Evolutionary conservation across 768 basidiomycete genomes (phyloP).

Genomic region (Panus rudis): DNA sequence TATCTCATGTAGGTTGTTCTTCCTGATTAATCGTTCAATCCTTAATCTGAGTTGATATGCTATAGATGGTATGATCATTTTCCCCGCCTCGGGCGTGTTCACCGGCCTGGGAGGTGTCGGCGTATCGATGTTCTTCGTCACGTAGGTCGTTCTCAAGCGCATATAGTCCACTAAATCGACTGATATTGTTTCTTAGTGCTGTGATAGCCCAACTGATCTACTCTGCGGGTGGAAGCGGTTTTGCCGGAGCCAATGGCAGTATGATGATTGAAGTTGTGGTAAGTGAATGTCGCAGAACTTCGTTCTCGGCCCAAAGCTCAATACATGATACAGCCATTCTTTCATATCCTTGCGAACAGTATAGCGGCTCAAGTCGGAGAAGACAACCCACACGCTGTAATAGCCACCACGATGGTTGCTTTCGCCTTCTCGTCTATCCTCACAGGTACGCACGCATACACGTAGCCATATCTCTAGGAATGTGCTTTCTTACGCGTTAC

Average conservation of each 20-base stretch:
- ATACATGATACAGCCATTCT: constrained; percentile 67
- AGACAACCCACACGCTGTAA: constrained; percentile 56
- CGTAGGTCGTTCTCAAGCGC: constrained; percentile 34
- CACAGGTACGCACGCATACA: constrained; percentile 79
- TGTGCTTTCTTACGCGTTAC: not conserved
- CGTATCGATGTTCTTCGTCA: constrained; percentile 93
- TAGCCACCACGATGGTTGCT: constrained; percentile 89
- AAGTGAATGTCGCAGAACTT: constrained; percentile 25
- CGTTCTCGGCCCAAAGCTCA: not conserved
- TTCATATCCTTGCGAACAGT: constrained; percentile 80
- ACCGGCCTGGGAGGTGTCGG: constrained; percentile 77
- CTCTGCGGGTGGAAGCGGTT: constrained; percentile 80
- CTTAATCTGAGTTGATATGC: not conserved
- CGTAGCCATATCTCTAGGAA: not conserved
- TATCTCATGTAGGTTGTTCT: constrained; percentile 63
- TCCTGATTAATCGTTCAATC: not conserved
- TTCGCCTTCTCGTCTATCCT: constrained; percentile 83
- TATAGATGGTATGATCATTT: constrained; percentile 91
- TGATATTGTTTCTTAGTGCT: constrained; percentile 36
- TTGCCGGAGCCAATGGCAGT: constrained; percentile 85
- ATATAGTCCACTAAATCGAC: not conserved
- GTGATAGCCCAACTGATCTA: constrained; percentile 80
- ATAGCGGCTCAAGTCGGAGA: constrained; percentile 72
- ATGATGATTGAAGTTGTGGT: constrained; percentile 99
- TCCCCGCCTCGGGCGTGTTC: constrained; percentile 81